A percentile compares a stretch with the other conserved stretches of the same genome.
Evolutionary conservation across 805 yeast genomes (phyloP).

Genomic region (Grigorovia yakushimaensis): DNA sequence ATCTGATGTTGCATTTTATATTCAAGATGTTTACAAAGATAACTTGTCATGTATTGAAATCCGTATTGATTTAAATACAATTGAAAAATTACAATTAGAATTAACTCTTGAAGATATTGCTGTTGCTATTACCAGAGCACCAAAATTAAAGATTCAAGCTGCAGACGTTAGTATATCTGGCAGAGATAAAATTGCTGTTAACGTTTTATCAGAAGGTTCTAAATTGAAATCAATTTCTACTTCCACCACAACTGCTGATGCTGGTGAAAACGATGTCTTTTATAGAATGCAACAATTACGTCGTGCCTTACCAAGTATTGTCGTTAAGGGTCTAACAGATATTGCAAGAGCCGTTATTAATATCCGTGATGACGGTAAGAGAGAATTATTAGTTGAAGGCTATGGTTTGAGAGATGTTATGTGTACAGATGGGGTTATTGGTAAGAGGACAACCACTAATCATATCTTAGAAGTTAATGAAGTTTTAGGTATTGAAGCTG

Average conservation of each 20-base stretch:
- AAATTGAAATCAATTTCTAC: constrained; percentile 36
- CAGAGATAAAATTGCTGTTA: constrained; percentile 54
- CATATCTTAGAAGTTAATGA: constrained; percentile 83
- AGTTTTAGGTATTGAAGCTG: constrained; percentile 96
- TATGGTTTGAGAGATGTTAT: constrained; percentile 93
- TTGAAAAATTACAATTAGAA: constrained; percentile 85
- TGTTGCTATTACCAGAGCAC: constrained; percentile 68
- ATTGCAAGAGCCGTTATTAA: constrained; percentile 95
- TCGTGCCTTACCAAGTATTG: constrained; percentile 75
- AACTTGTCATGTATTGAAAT: constrained; percentile 69
- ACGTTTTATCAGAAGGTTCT: constrained; percentile 40
- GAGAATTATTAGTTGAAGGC: constrained; percentile 93
- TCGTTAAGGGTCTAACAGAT: constrained; percentile 86
- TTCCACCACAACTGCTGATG: constrained; percentile 32
- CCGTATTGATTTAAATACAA: constrained; percentile 71
- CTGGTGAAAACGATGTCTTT: constrained; percentile 46
- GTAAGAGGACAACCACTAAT: constrained; percentile 78
- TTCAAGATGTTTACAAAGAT: constrained; percentile 88
- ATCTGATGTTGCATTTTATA: constrained; percentile 76
- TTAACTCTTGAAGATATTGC: constrained; percentile 80
- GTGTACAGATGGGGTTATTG: constrained; percentile 95
- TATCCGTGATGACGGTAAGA: constrained; percentile 73
- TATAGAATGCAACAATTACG: constrained; percentile 84
- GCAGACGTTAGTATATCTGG: constrained; percentile 64
- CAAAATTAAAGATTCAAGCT: constrained; percentile 74